Evolutionary conservation across 768 basidiomycete species (phyloP).

Genomic region (Hortiboletus campestris): DNA sequence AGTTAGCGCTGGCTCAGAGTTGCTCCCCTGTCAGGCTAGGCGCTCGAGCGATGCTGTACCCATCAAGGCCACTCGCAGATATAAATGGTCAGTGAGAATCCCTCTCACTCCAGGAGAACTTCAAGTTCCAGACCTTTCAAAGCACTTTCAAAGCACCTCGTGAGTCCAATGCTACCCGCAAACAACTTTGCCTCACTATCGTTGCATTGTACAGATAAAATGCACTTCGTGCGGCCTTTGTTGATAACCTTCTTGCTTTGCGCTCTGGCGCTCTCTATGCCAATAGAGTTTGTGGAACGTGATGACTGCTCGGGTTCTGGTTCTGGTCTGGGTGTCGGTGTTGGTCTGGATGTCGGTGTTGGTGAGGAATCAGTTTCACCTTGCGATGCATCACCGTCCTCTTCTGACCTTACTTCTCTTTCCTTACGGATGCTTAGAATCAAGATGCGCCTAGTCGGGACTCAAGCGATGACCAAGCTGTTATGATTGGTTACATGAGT

Average conservation of each 20-base stretch:
- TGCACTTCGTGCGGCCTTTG: background rate
- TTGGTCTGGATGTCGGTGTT: background rate
- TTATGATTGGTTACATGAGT: too few relatives aligned
- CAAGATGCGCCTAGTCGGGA: background rate
- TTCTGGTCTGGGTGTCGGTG: background rate
- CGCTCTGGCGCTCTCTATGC: background rate
- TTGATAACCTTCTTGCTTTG: background rate
- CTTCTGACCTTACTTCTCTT: background rate
- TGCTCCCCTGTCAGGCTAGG: too few relatives aligned
- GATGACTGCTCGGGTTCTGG: too few relatives aligned
- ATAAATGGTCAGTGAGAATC: background rate
- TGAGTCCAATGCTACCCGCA: too few relatives aligned
- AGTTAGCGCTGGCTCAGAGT: too few relatives aligned
- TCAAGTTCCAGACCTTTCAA: background rate
- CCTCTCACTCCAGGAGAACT: background rate
- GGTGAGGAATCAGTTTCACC: background rate
- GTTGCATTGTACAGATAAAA: background rate
- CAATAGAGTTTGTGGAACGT: background rate
- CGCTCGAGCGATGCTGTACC: too few relatives aligned
- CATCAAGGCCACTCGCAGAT: background rate
- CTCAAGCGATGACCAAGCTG: background rate
- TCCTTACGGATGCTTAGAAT: background rate
- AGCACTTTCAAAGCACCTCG: too few relatives aligned
- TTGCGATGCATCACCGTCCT: background rate
- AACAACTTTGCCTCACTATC: background rate